These are phyloP conservation scores for Citrus trifoliata DNA, from an alignment of 345 rosid genomes.

Conservation along the genomic window DNA sequence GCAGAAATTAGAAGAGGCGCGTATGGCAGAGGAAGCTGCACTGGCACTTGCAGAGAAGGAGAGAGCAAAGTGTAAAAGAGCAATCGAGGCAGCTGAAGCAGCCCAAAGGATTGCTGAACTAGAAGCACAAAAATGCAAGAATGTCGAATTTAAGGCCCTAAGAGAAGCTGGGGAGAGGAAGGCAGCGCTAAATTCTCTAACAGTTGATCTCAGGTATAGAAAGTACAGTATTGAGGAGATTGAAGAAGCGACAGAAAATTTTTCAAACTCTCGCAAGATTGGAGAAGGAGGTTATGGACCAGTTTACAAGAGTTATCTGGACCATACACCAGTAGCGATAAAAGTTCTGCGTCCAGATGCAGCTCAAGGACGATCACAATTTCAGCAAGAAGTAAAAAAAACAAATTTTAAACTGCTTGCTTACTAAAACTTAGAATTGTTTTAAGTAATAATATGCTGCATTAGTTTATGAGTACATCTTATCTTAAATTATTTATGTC, in stretches of 20 bases:
- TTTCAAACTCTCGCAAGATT: constrained; percentile 50
- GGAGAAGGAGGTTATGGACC: constrained; percentile 99
- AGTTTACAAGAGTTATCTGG: constrained; percentile 57
- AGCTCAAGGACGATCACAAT: constrained; percentile 78
- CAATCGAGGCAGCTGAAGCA: constrained; percentile 60
- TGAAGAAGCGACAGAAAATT: constrained; percentile 62
- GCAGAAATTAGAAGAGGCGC: constrained; percentile 47
- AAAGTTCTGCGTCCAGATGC: constrained; percentile 90
- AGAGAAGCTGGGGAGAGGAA: constrained; percentile 34
- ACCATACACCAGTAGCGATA: constrained; percentile 75
- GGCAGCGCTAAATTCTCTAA: constrained; percentile 21
- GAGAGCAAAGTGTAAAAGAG: constrained; percentile 53
- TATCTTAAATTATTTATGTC: neutral
- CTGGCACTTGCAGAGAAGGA: constrained; percentile 55
- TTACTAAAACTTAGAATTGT: neutral
- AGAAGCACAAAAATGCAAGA: constrained; percentile 56
- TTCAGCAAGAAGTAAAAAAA: constrained; percentile 62
- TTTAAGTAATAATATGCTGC: neutral
- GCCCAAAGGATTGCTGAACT: constrained; percentile 54
- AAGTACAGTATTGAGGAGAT: constrained; percentile 74
- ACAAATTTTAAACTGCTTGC: neutral
- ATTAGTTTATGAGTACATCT: neutral
- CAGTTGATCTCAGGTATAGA: constrained; percentile 40
- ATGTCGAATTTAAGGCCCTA: constrained; percentile 36
- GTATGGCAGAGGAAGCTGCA: constrained; percentile 55